Evolutionary conservation across 768 basidiomycete species (phyloP).

Genomic region (Fistulinella prunicolor): DNA sequence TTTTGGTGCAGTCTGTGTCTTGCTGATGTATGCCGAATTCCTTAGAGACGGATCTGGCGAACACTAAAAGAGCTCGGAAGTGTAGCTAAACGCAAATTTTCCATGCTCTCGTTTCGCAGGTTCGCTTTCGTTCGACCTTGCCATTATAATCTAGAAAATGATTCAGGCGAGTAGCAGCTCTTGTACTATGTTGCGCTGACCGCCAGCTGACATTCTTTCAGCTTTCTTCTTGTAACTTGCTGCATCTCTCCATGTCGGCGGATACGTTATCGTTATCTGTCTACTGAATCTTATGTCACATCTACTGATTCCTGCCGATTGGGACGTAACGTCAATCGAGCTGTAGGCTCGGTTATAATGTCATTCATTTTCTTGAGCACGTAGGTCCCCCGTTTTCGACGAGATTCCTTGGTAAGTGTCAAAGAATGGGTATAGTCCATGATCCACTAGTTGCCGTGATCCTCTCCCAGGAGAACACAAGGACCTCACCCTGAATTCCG

Average conservation of each 20-base stretch:
- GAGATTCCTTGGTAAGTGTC: conserved; percentile 8
- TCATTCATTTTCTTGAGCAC: background rate
- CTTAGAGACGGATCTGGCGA: conserved; percentile 20
- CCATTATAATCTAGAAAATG: conserved; percentile 15
- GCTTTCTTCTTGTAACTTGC: conserved; percentile 15
- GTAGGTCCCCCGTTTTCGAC: background rate
- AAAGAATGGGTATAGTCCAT: background rate
- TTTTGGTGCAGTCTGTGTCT: background rate
- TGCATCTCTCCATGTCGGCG: background rate
- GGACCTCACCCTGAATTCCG: background rate
- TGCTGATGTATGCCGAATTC: background rate
- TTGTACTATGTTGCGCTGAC: background rate
- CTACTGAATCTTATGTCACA: background rate
- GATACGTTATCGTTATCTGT: background rate
- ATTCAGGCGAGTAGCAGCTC: conserved; percentile 20
- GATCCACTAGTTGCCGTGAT: background rate
- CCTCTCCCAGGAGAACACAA: background rate
- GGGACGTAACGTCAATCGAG: background rate
- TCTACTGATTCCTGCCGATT: background rate
- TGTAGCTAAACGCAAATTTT: conserved; percentile 15
- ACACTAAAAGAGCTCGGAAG: conserved; percentile 11
- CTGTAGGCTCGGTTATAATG: conserved; percentile 5
- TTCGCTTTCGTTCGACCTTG: conserved; percentile 17
- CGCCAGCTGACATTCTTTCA: background rate
- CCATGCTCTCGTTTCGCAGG: conserved; percentile 14